Conservation (phyloP, 257 asterid genomes). For the Avicennia marina region DNA sequence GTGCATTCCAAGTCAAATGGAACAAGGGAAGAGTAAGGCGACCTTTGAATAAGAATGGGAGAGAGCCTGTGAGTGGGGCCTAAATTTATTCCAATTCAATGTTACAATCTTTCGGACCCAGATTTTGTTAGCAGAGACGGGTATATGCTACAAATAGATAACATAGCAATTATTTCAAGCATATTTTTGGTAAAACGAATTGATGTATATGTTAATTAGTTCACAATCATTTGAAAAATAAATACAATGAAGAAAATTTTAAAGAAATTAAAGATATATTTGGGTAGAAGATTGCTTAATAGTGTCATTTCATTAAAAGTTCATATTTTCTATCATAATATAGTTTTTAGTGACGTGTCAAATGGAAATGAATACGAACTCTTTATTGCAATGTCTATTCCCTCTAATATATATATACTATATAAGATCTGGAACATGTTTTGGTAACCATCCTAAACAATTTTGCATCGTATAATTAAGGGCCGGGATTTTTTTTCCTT, state of each 20-base stretch:
- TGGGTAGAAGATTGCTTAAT: too few relatives aligned
- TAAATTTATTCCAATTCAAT: neutral
- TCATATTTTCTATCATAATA: neutral
- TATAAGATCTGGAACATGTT: neutral
- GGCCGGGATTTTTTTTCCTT: neutral
- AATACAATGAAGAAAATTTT: too few relatives aligned
- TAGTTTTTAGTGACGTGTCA: too few relatives aligned
- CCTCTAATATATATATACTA: neutral
- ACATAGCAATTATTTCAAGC: too few relatives aligned
- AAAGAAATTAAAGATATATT: too few relatives aligned
- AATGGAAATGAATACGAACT: too few relatives aligned
- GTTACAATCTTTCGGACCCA: constrained; percentile 10
- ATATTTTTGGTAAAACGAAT: too few relatives aligned
- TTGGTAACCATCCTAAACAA: neutral
- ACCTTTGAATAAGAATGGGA: constrained; percentile 1
- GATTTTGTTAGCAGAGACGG: constrained; percentile 19
- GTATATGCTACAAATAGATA: too few relatives aligned
- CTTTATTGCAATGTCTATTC: too few relatives aligned
- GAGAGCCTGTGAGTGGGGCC: constrained; percentile 27
- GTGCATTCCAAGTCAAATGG: constrained; percentile 21
- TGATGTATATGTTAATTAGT: too few relatives aligned
- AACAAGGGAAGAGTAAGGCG: constrained; percentile 4
- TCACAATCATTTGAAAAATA: too few relatives aligned
- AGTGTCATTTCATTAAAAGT: too few relatives aligned
- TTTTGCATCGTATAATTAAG: neutral